Percentiles rank a stretch among this genome's conserved stretches.
Evolutionary conservation across 2,329 filamentous ascomycete species (phyloP).

Genomic region (Zasmidium cellare): DNA sequence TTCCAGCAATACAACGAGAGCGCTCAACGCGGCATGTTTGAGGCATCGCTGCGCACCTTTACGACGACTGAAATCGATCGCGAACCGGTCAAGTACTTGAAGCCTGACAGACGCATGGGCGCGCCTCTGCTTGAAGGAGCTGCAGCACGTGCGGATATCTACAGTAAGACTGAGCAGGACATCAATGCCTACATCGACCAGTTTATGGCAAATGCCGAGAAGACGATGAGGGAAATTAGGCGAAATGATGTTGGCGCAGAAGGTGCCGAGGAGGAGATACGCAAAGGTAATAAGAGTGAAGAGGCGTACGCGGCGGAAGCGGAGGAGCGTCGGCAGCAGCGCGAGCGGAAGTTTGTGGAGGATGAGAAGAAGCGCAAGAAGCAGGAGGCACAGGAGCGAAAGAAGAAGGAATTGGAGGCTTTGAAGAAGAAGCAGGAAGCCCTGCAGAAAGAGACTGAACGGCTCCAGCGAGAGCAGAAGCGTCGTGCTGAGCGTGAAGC

Average conservation of each 20-base stretch:
- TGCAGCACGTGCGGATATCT: slow-evolving; percentile 73
- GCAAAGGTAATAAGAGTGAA: slow-evolving; percentile 69
- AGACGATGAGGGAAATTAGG: slow-evolving; percentile 67
- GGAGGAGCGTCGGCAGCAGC: slow-evolving; percentile 58
- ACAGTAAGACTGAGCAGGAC: slow-evolving; percentile 67
- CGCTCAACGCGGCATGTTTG: slow-evolving; percentile 52
- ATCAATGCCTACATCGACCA: slow-evolving; percentile 68
- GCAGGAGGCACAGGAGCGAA: slow-evolving; percentile 62
- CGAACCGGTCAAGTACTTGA: slow-evolving; percentile 67
- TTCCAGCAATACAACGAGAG: slow-evolving; percentile 66
- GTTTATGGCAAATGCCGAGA: slow-evolving; percentile 64
- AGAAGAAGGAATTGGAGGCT: slow-evolving; percentile 51
- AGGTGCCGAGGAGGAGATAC: slow-evolving; percentile 64
- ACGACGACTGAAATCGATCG: slow-evolving; percentile 73
- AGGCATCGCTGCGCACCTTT: slow-evolving; percentile 47
- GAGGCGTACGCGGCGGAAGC: slow-evolving; percentile 71
- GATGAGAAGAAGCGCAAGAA: slow-evolving; percentile 60
- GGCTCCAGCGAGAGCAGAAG: slow-evolving; percentile 48
- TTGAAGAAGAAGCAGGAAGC: slow-evolving; percentile 52
- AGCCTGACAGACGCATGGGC: slow-evolving; percentile 71
- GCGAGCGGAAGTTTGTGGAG: slow-evolving; percentile 63
- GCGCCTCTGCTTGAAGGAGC: slow-evolving; percentile 76
- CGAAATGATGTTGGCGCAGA: slow-evolving; percentile 68
- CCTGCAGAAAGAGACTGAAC: slow-evolving; percentile 42
- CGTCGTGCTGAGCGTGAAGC: slow-evolving; percentile 51